A percentile compares a stretch with the other conserved stretches of the same genome.
phyloP scores from a whole-genome alignment of 2,329 filamentous ascomycete species.

The Simplicillium aogashimaense region DNA sequence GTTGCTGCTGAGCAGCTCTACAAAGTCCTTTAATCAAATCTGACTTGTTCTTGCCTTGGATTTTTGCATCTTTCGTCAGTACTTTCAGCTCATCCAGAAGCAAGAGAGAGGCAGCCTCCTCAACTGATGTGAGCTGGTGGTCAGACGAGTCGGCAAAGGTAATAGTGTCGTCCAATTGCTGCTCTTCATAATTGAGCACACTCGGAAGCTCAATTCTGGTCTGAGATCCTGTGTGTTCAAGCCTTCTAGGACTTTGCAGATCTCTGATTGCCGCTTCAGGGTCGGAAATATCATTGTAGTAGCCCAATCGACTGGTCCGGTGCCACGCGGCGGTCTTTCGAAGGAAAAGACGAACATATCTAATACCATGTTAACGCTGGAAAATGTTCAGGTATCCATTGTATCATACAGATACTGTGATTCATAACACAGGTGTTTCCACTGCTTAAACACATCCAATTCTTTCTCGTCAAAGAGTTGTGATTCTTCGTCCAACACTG shows the following conservation, averaged over 20 bases:
- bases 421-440: slow-evolving; percentile 68
- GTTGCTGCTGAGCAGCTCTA: slow-evolving; percentile 64
- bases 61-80: slow-evolving; percentile 76
- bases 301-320: slow-evolving; percentile 65
- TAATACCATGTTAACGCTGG: slow-evolving; percentile 22
- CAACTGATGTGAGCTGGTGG: slow-evolving; percentile 62
- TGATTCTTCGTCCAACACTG: slow-evolving; percentile 78
- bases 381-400: neutral
- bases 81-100: slow-evolving; percentile 80
- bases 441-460: slow-evolving; percentile 63
- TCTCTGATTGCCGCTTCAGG: slow-evolving; percentile 53
- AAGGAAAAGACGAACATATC: slow-evolving; percentile 86
- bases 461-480: slow-evolving; percentile 82
- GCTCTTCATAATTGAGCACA: slow-evolving; percentile 28
- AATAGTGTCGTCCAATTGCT: slow-evolving; percentile 46
- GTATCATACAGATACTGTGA: slow-evolving; percentile 72
- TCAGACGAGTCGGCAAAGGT: slow-evolving; percentile 74
- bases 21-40: slow-evolving; percentile 68
- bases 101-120: slow-evolving; percentile 74
- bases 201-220: slow-evolving; percentile 10
- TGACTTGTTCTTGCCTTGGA: slow-evolving; percentile 79
- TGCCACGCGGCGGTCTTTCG: slow-evolving; percentile 91
- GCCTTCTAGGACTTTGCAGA: slow-evolving; percentile 46
- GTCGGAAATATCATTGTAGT: slow-evolving; percentile 75
- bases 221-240: slow-evolving; percentile 36